Evolutionary conservation across 257 asterid species (phyloP).

Genomic region (Solanum appendiculatum): DNA sequence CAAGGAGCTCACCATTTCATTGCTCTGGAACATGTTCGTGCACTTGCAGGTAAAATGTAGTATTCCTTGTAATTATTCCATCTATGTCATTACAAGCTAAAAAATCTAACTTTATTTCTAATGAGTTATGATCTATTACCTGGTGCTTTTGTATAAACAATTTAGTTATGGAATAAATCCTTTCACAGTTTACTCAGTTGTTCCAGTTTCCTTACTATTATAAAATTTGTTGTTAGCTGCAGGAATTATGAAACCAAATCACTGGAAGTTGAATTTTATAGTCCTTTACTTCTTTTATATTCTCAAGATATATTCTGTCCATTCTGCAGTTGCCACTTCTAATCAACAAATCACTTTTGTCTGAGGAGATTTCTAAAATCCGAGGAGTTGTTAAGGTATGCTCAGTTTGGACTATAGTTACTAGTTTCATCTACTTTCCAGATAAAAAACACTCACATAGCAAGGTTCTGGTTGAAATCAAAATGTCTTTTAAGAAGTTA

Average conservation of each 20-base stretch:
- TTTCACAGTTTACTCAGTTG: not conserved
- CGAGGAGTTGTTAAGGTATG: slow-evolving; percentile 61
- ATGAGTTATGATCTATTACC: not conserved
- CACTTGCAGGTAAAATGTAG: slow-evolving; percentile 65
- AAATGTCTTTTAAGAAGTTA: not conserved
- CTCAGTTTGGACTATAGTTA: slow-evolving; percentile 2
- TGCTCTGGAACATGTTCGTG: slow-evolving; percentile 90
- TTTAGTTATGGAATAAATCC: not conserved
- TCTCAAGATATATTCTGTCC: not conserved
- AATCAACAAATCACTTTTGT: slow-evolving; percentile 45
- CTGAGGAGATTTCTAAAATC: slow-evolving; percentile 64
- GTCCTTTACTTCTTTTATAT: not conserved
- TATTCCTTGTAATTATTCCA: not conserved
- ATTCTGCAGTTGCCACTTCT: slow-evolving; percentile 80
- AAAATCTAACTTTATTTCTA: not conserved
- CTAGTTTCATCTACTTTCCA: slow-evolving; percentile 2
- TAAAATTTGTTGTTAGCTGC: not conserved
- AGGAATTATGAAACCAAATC: not conserved
- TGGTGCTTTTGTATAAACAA: not conserved
- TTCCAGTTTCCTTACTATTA: not conserved
- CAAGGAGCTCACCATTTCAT: slow-evolving; percentile 70
- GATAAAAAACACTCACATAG: not conserved
- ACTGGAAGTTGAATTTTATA: not conserved
- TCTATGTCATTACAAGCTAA: not conserved
- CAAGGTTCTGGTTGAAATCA: not conserved